Base-by-base conservation (phyloP, 345 rosid genomes). In the Rhizophora mangle region DNA sequence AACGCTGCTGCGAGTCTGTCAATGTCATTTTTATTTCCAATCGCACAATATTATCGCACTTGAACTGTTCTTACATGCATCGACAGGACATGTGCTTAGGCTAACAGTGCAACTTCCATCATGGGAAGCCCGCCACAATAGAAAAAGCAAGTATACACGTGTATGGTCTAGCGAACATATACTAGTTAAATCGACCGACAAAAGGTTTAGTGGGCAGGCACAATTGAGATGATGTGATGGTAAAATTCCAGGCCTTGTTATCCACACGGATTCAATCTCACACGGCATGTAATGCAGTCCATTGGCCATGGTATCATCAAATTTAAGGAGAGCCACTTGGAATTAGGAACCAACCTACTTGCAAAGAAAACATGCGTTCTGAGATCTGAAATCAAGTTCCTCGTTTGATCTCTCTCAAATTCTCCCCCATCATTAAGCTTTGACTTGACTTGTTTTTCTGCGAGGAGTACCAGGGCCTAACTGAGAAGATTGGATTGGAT, bases 401-500 rank as follows among this genome's bases (percentile, higher is more conserved):
- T 73, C 8, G 67, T 71, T 74, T 13, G 61, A 58, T 77, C 70
- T 70, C 62, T 73, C 61, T 75, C 84, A 20, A 64, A 74, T 30
- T 55, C 63, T 51, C 72, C 69, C 47, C 63, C 46, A 59, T 68
- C 67, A 26, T 19, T 57, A 15, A 49, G 71, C 84, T 72, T 80
- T 80, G 58, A 78, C 76, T 52, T 77, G 82, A 68, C 73, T 79
- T 82, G 78, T 83, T 70, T 81, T 60, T 76, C 85, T 78, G 43
- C 89, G 88, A 67, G 93, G 91, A 63, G 91, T 82, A 51, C 66
- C 75, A 3, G 90, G 90, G 18, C 83, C 75, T 31, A 72, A 72
- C 39, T 53, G 65, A 10, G 68, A 52, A 29, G n/a, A 39, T 27
- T 62, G 67, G 52, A 22, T 37, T 13, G 76, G 78, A n/a, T 73